These are phyloP conservation scores for Colletotrichum tropicicola DNA, from an alignment of 2,329 filamentous ascomycete species.

Conservation along the genomic window DNA sequence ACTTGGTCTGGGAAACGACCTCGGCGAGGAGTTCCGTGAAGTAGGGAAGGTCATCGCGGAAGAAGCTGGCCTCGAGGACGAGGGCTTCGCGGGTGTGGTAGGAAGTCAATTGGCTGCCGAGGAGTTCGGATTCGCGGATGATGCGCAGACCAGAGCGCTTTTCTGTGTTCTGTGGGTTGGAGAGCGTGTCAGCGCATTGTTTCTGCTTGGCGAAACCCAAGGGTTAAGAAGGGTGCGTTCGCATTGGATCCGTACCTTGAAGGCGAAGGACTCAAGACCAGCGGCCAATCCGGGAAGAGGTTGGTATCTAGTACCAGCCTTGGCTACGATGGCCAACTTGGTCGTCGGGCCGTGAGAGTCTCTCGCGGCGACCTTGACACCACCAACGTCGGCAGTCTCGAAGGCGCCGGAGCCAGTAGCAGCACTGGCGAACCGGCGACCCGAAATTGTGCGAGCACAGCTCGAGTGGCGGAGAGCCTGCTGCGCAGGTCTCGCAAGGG, in stretches of 20 bases:
- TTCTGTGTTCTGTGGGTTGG: slow-evolving; percentile 75
- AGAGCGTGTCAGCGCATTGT: slow-evolving; percentile 18
- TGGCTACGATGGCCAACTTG: slow-evolving; percentile 89
- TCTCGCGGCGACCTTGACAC: slow-evolving; percentile 92
- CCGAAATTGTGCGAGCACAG: slow-evolving; percentile 63
- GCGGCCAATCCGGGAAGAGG: slow-evolving; percentile 88
- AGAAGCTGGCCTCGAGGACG: slow-evolving; percentile 92
- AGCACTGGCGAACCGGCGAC: slow-evolving; percentile 67
- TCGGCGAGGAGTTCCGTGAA: slow-evolving; percentile 96
- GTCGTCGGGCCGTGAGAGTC: slow-evolving; percentile 89
- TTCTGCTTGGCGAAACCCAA: background rate
- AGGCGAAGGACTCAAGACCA: slow-evolving; percentile 93
- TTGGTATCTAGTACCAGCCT: slow-evolving; percentile 95
- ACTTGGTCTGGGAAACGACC: slow-evolving; percentile 89
- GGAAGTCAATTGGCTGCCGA: slow-evolving; percentile 88
- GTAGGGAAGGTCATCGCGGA: slow-evolving; percentile 95
- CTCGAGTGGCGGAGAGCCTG: slow-evolving; percentile 65
- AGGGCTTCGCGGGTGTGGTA: slow-evolving; percentile 95
- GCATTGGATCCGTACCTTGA: slow-evolving; percentile 74
- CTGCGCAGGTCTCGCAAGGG: slow-evolving; percentile 66
- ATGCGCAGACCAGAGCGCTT: slow-evolving; percentile 92
- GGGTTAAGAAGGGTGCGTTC: background rate
- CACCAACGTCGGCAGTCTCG: slow-evolving; percentile 84
- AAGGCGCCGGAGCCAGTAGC: slow-evolving; percentile 78
- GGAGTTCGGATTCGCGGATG: slow-evolving; percentile 91